These are phyloP conservation scores for Colletotrichum sp. DNA, from an alignment of 2,329 filamentous ascomycete species.

Conservation along the genomic window DNA sequence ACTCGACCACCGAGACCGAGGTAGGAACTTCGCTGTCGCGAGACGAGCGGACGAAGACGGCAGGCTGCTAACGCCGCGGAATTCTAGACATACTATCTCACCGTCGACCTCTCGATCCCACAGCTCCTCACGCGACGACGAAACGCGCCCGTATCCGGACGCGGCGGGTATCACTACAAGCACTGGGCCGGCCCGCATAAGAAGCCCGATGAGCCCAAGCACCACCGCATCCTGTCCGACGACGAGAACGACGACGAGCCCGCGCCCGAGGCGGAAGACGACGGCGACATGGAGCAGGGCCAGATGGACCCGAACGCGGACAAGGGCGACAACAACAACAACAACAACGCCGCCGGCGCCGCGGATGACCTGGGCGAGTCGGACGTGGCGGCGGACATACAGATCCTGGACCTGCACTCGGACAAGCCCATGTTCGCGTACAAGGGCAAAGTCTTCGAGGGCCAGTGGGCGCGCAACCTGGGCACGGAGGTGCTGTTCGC, in stretches of 20 bases:
- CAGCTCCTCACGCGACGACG: conserved; percentile 52
- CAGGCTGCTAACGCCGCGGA: neutral
- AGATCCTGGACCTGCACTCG: conserved; percentile 84
- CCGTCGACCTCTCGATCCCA: conserved; percentile 66
- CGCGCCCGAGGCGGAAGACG: conserved; percentile 23
- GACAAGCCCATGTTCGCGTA: conserved; percentile 80
- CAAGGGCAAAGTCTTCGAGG: conserved; percentile 77
- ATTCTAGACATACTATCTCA: conserved; percentile 65
- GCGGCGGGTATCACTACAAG: conserved; percentile 52
- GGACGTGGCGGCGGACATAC: conserved; percentile 54
- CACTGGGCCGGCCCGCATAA: conserved; percentile 40
- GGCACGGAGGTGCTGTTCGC: conserved; percentile 84
- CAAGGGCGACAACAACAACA: conserved; percentile 16
- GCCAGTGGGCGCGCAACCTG: conserved; percentile 81
- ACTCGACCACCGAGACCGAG: conserved; percentile 67
- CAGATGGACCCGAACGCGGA: conserved; percentile 15
- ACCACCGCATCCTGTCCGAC: conserved; percentile 22
- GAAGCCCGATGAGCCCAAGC: conserved; percentile 20
- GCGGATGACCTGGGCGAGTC: conserved; percentile 24
- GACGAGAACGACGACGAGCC: conserved; percentile 28
- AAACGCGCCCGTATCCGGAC: conserved; percentile 26
- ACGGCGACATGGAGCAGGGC: conserved; percentile 27
- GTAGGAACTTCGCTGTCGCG: conserved; percentile 32
- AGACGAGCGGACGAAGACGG: neutral
- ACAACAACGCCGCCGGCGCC: neutral